Evolutionary conservation across 2,329 filamentous ascomycete genomes (phyloP), one percentile per base, ranked within the genome.

Genomic region (Arthrobotrys sinensis): DNA sequence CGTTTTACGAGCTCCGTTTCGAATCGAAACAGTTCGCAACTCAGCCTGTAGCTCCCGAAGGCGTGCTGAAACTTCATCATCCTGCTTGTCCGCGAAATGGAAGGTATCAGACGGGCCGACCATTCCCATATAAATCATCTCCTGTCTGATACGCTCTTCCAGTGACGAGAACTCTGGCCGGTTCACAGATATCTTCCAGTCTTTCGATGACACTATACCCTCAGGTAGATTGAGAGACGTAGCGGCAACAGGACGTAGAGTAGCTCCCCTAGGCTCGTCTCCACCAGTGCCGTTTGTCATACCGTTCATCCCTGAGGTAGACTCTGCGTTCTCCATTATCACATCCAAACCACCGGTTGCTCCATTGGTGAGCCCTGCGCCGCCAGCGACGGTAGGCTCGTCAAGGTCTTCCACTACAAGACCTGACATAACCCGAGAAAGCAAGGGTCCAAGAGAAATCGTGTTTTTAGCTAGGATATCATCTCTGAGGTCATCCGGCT

Each of bases 31-130:
- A 76, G 94, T 90, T 80, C 93, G 92, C 1, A 99, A 88, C 64
- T 93, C 91, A 65, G 89, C 87, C 83, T 99, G 96, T 1, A 99
- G 87, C 24, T 93, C 90, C 10, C 96, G 93, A 21, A 99, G 86
- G 19, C 96, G 92, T 60, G 93, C 94, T 5, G 94, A 93, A 45
- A 99, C 92, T 84, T 97, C 95, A 83, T 99, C 96, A 83, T 99
- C 96, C 81, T 91, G 94, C 83, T 97, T 93, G 0, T 90, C 91
- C 82, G 97, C 93, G 84, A 94, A 98, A 50, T 79, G 76, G n/a
- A 79, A 79, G 5, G 76, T 79, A 80, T 97, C 92, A 64, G 93
- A 92, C 3, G 88, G 86, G 0, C 92, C 90, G 14, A 98, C 87
- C 82, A 99, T 92, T 10, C 96, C 96, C 77, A 97, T 93, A 84